phyloP scores from a whole-genome alignment of 129 eudicot genomes.

The Escallonia rubra region DNA sequence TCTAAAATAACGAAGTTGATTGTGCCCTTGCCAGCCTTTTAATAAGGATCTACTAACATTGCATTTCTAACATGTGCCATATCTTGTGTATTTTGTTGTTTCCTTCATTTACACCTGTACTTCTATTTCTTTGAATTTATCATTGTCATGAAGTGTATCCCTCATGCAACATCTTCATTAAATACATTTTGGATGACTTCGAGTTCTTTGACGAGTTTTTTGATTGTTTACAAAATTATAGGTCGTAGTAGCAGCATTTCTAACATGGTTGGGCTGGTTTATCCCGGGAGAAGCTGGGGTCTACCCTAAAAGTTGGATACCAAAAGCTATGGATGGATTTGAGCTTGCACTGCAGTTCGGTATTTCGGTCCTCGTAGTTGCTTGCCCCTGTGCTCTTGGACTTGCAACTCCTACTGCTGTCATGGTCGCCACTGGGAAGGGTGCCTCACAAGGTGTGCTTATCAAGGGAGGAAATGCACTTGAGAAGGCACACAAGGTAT shows the following conservation, averaged over 20 bases:
- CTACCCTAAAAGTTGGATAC: conserved; percentile 89
- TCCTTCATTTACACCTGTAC: not conserved
- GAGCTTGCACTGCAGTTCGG: conserved; percentile 94
- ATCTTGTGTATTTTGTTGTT: too few species aligned
- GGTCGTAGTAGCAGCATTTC: conserved; percentile 72
- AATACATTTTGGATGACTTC: not conserved
- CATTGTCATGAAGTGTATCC: conserved; percentile 1
- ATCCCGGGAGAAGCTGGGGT: conserved; percentile 70
- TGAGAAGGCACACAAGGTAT: conserved; percentile 90
- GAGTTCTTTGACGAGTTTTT: conserved; percentile 3
- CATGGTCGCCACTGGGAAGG: conserved; percentile 99
- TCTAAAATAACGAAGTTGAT: too few species aligned
- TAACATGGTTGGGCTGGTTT: conserved; percentile 92
- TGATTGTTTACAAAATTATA: conserved; percentile 16
- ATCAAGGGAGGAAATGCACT: conserved; percentile 95
- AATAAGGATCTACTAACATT: too few species aligned
- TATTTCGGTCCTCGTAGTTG: conserved; percentile 94
- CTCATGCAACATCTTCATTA: not conserved
- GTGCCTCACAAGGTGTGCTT: conserved; percentile 96
- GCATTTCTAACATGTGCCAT: too few species aligned
- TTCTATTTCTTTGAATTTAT: not conserved
- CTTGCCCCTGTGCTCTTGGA: conserved; percentile 99
- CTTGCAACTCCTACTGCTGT: conserved; percentile 98
- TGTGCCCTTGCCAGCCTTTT: too few species aligned
- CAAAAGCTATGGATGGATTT: conserved; percentile 84